Base-by-base conservation (phyloP, 768 basidiomycete genomes). In the Ephemerocybe angulata region DNA sequence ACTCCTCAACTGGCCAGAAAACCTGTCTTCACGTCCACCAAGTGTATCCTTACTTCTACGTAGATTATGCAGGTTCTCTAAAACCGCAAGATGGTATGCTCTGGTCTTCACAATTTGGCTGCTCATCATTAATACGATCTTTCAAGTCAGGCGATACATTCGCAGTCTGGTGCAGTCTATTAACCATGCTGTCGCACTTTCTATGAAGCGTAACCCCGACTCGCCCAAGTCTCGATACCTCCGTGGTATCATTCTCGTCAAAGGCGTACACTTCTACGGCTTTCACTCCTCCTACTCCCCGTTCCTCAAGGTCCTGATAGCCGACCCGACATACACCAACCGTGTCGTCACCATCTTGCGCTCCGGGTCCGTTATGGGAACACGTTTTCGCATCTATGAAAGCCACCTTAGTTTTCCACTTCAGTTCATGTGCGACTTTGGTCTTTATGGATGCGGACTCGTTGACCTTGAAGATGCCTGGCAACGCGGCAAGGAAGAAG, bases 241-340 rank as follows among this genome's bases (percentile, higher is more conserved):
- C 55, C 88, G 90, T 13, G 86, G 86, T 22, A 79, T 97, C 37
- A 66, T 92, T 44, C 77, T 95, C 49, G 90, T 94, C 58, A 98
- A 98, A 71, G 97, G 93, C n/a, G 74, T 93, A 17, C 87, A 89
- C 64, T 97, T 98, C 70, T 98, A 98, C 70, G 95, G 97, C 8
- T 98, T 94, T 67, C 88, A 93, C 67, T 76, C 87, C 11, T 82
- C 85, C 25, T 89, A 93, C 63, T 77, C 80, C 4, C 93, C 93
- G 7, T 99, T 90, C 73, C 82, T 98, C 68, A 98, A 98, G 68
- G 80, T 99, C 47, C 74, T 84, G 60, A 69, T 93, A 41, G 76
- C 76, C 40, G 84, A 96, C 60, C 95, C 96, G 12, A 67, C 76
- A 1, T 68, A 84, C 60, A 73, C 88, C 60, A 83, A 76, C 62